Evolutionary conservation across 2,329 filamentous ascomycete species (phyloP).

Genomic region (Monilinia fructicola): DNA sequence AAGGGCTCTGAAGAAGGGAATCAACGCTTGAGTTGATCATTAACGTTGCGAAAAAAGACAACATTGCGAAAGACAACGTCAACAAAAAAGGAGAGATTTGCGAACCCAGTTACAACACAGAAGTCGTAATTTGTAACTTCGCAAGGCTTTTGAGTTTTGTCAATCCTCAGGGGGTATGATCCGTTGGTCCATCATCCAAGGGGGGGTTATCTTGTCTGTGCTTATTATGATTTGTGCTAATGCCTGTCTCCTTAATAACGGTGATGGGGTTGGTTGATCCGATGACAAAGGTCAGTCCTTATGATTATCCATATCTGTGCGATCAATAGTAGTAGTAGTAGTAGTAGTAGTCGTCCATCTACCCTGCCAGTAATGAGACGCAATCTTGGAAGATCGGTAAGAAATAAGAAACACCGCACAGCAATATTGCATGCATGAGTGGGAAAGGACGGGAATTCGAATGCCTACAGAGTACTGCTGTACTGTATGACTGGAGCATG

Average conservation of each 20-base stretch:
- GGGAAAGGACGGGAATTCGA: neutral
- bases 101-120: neutral
- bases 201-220: neutral
- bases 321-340: too few species aligned
- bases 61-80: neutral
- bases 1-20: neutral
- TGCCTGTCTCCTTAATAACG: neutral
- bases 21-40: too few species aligned
- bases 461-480: neutral
- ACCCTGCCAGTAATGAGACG: neutral
- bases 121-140: neutral
- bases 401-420: constrained; percentile 2
- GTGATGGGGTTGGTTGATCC: neutral
- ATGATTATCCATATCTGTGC: neutral
- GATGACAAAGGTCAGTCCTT: neutral
- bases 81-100: neutral
- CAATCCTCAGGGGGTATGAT: constrained; percentile 1
- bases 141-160: constrained; percentile 7
- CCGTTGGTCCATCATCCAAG: neutral
- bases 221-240: constrained; percentile 1
- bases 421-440: neutral
- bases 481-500: neutral
- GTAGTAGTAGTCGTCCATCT: too few species aligned
- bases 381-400: neutral
- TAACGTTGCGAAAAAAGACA: constrained; percentile 2